Conservation (phyloP, 1,284 basidiomycete species). For the Ganoderma meredithae region DNA sequence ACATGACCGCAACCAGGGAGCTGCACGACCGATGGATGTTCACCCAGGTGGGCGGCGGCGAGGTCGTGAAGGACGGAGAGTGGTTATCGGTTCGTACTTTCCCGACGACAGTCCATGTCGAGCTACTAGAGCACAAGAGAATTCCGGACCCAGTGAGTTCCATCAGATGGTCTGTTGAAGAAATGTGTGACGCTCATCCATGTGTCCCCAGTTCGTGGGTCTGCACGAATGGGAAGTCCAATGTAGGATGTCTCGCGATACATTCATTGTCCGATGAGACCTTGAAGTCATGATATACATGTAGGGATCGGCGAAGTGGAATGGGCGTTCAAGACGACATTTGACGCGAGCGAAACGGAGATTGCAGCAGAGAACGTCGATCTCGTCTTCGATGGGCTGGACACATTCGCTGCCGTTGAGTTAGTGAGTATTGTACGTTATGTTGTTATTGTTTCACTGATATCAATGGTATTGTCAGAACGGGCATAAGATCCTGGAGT, state of each 20-base stretch:
- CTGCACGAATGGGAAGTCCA: slow-evolving; percentile 90
- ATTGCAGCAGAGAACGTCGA: slow-evolving; percentile 62
- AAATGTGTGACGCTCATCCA: background rate
- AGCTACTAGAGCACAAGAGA: slow-evolving; percentile 71
- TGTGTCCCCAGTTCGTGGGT: slow-evolving; percentile 63
- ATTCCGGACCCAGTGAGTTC: slow-evolving; percentile 82
- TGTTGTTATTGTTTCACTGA: background rate
- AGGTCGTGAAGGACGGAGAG: slow-evolving; percentile 66
- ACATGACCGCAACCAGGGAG: slow-evolving; percentile 29
- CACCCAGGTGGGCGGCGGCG: slow-evolving; percentile 68
- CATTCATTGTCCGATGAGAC: background rate
- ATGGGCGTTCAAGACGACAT: slow-evolving; percentile 84
- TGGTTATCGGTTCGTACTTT: slow-evolving; percentile 70
- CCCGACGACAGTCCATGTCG: slow-evolving; percentile 87
- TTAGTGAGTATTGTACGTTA: slow-evolving; percentile 56
- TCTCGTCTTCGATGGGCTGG: slow-evolving; percentile 87
- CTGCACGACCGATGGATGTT: slow-evolving; percentile 66
- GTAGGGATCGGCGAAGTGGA: slow-evolving; percentile 87
- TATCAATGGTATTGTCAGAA: slow-evolving; percentile 57
- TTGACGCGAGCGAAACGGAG: slow-evolving; percentile 60
- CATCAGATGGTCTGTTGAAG: too few relatives aligned
- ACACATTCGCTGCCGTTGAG: slow-evolving; percentile 80
- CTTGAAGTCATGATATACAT: slow-evolving; percentile 1
- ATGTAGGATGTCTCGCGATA: slow-evolving; percentile 53
- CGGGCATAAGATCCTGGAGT: slow-evolving; percentile 70